Conservation (phyloP, 2,329 filamentous ascomycete genomes). For the Gliomastix tumulicola region DNA sequence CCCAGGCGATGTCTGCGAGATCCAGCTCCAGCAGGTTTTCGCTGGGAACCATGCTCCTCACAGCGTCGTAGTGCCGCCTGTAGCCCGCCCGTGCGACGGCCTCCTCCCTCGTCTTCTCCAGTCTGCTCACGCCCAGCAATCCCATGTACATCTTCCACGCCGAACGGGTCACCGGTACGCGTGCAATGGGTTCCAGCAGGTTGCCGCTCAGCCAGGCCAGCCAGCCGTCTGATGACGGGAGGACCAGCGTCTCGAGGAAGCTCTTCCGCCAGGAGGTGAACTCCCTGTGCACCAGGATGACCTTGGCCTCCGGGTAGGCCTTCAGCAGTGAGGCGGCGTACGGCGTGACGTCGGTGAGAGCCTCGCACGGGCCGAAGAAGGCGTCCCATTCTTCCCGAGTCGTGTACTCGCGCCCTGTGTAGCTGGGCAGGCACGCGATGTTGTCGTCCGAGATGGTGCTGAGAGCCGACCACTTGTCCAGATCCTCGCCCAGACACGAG, state of each 20-base stretch:
- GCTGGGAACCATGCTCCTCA: slow-evolving; percentile 16
- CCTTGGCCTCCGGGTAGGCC: slow-evolving; percentile 11
- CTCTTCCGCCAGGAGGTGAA: slow-evolving; percentile 10
- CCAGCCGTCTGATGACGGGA: slow-evolving; percentile 7
- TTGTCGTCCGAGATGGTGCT: slow-evolving; percentile 6
- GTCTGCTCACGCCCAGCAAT: slow-evolving; percentile 3
- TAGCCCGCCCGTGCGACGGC: slow-evolving; percentile 1
- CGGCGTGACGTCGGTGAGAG: slow-evolving; percentile 10
- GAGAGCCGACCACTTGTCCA: slow-evolving; percentile 5
- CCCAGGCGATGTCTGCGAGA: slow-evolving; percentile 23
- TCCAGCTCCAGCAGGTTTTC: slow-evolving; percentile 19
- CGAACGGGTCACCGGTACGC: slow-evolving; percentile 6
- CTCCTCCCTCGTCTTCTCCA: slow-evolving; percentile 1
- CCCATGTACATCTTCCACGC: slow-evolving; percentile 10
- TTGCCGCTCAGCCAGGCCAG: slow-evolving; percentile 4
- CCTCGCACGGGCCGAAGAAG: slow-evolving; percentile 7
- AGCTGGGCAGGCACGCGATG: slow-evolving; percentile 5
- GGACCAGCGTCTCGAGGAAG: slow-evolving; percentile 11
- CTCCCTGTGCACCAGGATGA: slow-evolving; percentile 12
- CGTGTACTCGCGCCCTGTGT: slow-evolving; percentile 3
- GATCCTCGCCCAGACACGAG: slow-evolving; percentile 3
- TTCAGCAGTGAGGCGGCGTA: slow-evolving; percentile 6
- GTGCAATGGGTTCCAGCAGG: slow-evolving; percentile 2
- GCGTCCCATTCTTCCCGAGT: slow-evolving; percentile 2
- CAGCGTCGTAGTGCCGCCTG: slow-evolving; percentile 16